Base-by-base conservation (phyloP, 805 yeast genomes). In the Cyberlindnera americana region DNA sequence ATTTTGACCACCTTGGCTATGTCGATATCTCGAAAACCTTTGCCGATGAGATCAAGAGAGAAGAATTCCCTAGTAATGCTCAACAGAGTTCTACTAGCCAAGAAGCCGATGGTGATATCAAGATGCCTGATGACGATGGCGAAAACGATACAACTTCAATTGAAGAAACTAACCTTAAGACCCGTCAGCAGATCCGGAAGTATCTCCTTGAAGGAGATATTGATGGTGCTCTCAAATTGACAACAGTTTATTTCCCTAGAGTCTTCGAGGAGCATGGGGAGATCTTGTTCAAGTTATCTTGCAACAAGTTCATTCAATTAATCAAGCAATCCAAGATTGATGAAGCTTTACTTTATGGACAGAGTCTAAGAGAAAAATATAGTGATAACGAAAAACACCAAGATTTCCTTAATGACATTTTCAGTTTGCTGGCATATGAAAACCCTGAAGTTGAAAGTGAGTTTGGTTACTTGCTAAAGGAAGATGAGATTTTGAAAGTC, bases 1-100 rank as follows among this genome's bases (percentile, higher is more conserved):
- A 79, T 53, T 69, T 82, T 27, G 65, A 70, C n/a, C 77, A 78
- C 51, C 69, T 71, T 38, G 88, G 88, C 3, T 73, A 69, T 49
- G 65, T 67, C 22, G 77, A 76, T 40, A 72, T 78, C 3, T 73
- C 77, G 3, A 65, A 65, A 41, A 73, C 78, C 0, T 74, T 82
- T 42, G 59, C 67, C 17, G 56, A 62, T 26, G 87, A 80, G 46
- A 49, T 73, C 22, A 47, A 50, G 9, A 46, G 54, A 15, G 70
- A 68, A 33, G 30, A 30, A 33, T 22, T 33, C 23, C 19, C 19
- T 14, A 19, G n/a, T 14, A 22, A 8, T 7, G 16, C 23, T 9
- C 13, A 22, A 6, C 6, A 15, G 12, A 16, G 23, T 9, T 9
- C 33, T 29, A 19, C 11, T 4, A n/a, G 16, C 3, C 15, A 29